Evolutionary conservation across 768 basidiomycete genomes (phyloP).

Genomic region (Cantharellus cinnabarinus): DNA sequence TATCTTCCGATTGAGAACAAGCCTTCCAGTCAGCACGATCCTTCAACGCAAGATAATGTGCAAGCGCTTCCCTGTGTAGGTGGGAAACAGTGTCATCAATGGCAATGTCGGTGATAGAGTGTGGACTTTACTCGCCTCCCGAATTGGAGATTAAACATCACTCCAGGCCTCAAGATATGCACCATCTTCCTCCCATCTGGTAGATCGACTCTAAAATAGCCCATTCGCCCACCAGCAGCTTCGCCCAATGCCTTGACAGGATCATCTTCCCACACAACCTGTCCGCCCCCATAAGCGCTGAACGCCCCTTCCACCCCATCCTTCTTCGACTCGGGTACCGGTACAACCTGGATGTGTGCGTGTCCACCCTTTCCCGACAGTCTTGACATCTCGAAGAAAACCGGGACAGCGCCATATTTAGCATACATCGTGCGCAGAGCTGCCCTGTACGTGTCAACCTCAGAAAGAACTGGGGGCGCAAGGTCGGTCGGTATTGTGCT

Average conservation of each 20-base stretch:
- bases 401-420: slow-evolving; percentile 41
- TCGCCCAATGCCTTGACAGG: slow-evolving; percentile 38
- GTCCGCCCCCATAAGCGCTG: slow-evolving; percentile 38
- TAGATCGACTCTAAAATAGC: slow-evolving; percentile 83
- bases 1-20: slow-evolving; percentile 62
- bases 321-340: slow-evolving; percentile 44
- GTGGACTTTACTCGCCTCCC: slow-evolving; percentile 43
- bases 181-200: slow-evolving; percentile 74
- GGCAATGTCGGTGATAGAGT: background rate
- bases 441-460: slow-evolving; percentile 65
- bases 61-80: slow-evolving; percentile 51
- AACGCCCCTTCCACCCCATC: slow-evolving; percentile 54
- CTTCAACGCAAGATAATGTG: slow-evolving; percentile 49
- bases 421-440: slow-evolving; percentile 55
- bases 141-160: slow-evolving; percentile 80
- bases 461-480: slow-evolving; percentile 49
- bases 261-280: slow-evolving; percentile 56
- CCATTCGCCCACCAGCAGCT: slow-evolving; percentile 28
- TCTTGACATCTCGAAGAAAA: slow-evolving; percentile 78
- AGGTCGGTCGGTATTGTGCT: slow-evolving; percentile 64
- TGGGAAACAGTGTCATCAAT: background rate
- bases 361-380: slow-evolving; percentile 68
- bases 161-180: slow-evolving; percentile 58
- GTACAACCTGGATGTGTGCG: slow-evolving; percentile 72
- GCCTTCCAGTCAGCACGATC: slow-evolving; percentile 84